Evolutionary conservation across 2,329 filamentous ascomycete species (phyloP), one percentile per base, ranked within the genome.

Genomic region (Pseudocercospora ulei): DNA sequence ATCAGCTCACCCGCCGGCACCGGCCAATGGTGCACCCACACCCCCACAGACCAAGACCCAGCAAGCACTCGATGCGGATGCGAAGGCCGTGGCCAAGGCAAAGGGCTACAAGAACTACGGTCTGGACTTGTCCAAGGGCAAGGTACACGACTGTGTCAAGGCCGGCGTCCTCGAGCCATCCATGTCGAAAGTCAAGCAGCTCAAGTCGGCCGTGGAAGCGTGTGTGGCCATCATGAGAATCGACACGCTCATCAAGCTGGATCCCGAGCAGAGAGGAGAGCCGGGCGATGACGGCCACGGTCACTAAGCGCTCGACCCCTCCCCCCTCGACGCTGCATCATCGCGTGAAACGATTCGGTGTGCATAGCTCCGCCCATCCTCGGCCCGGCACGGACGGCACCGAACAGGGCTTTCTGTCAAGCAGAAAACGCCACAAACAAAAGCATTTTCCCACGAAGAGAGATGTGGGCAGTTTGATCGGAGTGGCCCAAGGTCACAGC

Each of bases 91-190:
- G 42, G 85, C 86, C 33, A 85, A 84, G 65, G 90, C 88, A 68
- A 95, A 94, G 77, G 83, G 82, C 55, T 98, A 96, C 72, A 90
- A 88, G 69, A 98, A 98, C 72, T 98, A 98, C 64, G 90, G 90
- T 35, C 71, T 98, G 42, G 92, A 98, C 63, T 70, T 98, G 56
- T 71, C 71, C 41, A 86, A 82, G 62, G 90, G 90, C 53, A 88
- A 85, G 62, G 84, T 96, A 42, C 80, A 87, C 39, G 90, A 98
- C 63, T 79, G 85, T 68, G 70, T 98, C 57, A 96, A 96, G 74
- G 79, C 84, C 7, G 90, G 90, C 59, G 87, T 98, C 46, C 65
- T 98, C 58, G 90, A 98, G 70, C 90, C 90, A 19, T 93, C 82
- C 65, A 86, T 98, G 71, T 95, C 88, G 75, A 98, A 98, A 73